phyloP scores from a whole-genome alignment of 495 filamentous ascomycete species.

The Achaetomiella virescens region DNA sequence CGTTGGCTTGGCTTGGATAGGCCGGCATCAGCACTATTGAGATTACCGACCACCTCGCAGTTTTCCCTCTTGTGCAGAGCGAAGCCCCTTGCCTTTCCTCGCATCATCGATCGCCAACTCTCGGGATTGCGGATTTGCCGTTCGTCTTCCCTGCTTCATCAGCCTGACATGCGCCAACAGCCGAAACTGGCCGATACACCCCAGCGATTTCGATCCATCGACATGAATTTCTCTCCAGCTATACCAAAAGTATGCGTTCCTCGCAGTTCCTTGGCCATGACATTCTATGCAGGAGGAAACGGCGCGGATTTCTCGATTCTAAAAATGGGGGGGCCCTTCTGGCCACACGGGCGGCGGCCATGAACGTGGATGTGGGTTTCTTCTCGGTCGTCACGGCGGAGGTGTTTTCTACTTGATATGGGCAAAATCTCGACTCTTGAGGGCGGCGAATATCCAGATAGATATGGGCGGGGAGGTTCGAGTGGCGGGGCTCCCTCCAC shows the following conservation, averaged over 20 bases:
- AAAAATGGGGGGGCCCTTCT: constrained; percentile 4
- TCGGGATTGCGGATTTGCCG: constrained; percentile 1
- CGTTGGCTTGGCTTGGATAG: constrained; percentile 25
- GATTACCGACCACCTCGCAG: background rate
- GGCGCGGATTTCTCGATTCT: constrained; percentile 9
- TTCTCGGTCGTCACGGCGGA: constrained; percentile 7
- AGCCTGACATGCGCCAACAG: background rate
- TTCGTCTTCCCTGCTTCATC: background rate
- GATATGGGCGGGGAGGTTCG: constrained; percentile 3
- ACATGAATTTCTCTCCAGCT: background rate
- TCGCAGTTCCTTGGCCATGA: constrained; percentile 13
- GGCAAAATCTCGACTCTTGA: constrained; percentile 7
- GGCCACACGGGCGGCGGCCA: background rate
- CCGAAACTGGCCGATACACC: background rate
- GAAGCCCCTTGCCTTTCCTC: background rate
- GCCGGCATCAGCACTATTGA: constrained; percentile 10
- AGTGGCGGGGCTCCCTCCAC: background rate
- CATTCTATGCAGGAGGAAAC: constrained; percentile 16
- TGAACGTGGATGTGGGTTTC: constrained; percentile 10
- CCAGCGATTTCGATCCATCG: constrained; percentile 1
- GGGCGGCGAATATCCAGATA: background rate
- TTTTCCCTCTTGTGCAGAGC: background rate
- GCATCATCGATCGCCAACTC: background rate
- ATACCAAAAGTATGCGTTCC: constrained; percentile 9
- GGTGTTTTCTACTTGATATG: constrained; percentile 7